Conservation (phyloP, 495 filamentous ascomycete species). For the Clavariopsis aquatica region DNA sequence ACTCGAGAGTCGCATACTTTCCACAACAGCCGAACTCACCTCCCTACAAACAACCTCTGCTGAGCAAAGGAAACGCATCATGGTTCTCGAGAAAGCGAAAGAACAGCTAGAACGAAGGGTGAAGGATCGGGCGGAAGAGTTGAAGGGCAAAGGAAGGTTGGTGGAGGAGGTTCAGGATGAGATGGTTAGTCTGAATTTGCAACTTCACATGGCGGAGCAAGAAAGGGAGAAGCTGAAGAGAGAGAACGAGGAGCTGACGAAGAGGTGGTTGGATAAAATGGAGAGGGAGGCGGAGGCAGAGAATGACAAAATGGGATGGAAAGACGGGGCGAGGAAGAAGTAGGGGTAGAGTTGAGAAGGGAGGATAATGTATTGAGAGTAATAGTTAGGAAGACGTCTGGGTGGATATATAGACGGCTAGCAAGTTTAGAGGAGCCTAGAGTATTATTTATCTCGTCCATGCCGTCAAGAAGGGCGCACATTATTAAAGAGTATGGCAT, state of each 20-base stretch:
- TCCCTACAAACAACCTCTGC: slow-evolving; percentile 41
- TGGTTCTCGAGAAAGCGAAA: slow-evolving; percentile 63
- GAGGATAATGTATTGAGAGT: no score
- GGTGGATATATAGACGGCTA: no score
- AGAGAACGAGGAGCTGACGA: slow-evolving; percentile 88
- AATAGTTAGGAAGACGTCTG: no score
- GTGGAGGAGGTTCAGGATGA: slow-evolving; percentile 91
- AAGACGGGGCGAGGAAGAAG: slow-evolving; percentile 5
- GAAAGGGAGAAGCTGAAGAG: slow-evolving; percentile 63
- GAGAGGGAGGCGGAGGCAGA: slow-evolving; percentile 82
- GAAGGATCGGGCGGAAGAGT: slow-evolving; percentile 81
- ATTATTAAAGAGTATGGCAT: no score
- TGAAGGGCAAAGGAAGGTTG: slow-evolving; percentile 76
- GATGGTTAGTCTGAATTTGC: slow-evolving; percentile 76
- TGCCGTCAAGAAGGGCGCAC: no score
- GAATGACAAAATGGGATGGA: slow-evolving; percentile 61
- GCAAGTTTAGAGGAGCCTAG: no score
- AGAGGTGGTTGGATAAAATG: slow-evolving; percentile 88
- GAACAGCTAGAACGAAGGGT: slow-evolving; percentile 61
- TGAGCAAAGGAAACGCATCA: slow-evolving; percentile 56
- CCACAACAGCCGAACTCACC: slow-evolving; percentile 38
- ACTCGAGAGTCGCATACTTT: slow-evolving; percentile 39
- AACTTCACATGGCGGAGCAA: slow-evolving; percentile 83
- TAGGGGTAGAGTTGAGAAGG: no score
- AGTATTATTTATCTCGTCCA: no score